phyloP scores from a whole-genome alignment of 768 basidiomycete genomes.

The Lactifluus pinguis region DNA sequence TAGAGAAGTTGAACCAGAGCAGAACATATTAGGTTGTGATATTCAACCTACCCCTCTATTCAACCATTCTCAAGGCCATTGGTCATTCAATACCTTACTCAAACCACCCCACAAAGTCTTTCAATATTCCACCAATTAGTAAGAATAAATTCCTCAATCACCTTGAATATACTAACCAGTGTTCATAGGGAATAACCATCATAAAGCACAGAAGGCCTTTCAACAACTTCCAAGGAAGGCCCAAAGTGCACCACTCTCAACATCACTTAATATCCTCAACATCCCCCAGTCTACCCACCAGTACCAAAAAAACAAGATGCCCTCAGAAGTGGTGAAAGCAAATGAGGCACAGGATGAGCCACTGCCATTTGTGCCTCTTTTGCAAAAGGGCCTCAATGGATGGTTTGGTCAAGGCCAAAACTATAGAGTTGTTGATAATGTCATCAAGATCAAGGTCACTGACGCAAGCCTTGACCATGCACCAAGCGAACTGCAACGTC shows the following conservation, averaged over 20 bases:
- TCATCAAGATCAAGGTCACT: constrained; percentile 5
- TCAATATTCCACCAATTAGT: constrained; percentile 10
- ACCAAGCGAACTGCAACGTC: neutral
- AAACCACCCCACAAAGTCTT: neutral
- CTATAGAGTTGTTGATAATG: neutral
- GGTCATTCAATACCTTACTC: neutral
- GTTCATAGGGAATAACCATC: neutral
- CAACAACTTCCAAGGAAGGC: neutral
- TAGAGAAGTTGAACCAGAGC: neutral
- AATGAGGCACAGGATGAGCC: neutral
- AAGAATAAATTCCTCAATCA: neutral
- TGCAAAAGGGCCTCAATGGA: neutral
- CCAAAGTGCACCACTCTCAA: neutral
- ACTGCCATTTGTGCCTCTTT: neutral
- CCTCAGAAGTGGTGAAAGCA: neutral
- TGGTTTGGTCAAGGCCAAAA: neutral
- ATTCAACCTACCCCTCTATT: neutral
- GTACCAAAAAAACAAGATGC: neutral
- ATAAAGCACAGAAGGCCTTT: neutral
- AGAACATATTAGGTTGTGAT: neutral
- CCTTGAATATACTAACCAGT: neutral
- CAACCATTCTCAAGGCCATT: too few relatives aligned
- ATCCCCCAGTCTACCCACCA: neutral
- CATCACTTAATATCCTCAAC: neutral
- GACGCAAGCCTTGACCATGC: neutral